Base-by-base conservation (phyloP, 139 green algal species). In the Coelastrella sp. region DNA sequence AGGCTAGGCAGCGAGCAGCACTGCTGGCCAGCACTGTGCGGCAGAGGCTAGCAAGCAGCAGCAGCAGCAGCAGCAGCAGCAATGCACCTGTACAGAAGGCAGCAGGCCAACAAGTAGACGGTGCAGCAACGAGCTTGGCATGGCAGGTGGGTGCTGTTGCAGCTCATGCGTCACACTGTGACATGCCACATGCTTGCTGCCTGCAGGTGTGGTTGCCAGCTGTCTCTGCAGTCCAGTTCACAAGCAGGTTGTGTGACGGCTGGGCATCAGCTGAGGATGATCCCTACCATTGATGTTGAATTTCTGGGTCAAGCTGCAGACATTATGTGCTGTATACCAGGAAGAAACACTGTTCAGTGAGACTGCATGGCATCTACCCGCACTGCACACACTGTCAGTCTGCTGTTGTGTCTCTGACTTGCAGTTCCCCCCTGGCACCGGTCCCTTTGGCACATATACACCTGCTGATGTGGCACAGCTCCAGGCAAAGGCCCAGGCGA, bases 371-470 rank as follows among this genome's bases (percentile, higher is more conserved):
- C 68, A 20, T 20, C 68, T 76, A 24, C 68, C 35, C 74, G n/a
- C 74, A 81, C n/a, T 81, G n/a, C 59, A 9, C 58, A 73, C 22
- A 49, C 59, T 72, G 19, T 87, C 35, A 49, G 35, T 35, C 14
- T 82, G 80, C 19, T 72, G 72, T 49, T 58, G 75, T 87, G 24
- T 58, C 35, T 90, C 65, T 81, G 10, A 27, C 35, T 49, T 27
- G 22, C 68, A 91, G 80, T 63, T 89, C 7, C 57, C 73, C 25
- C 84, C 93, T 83, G 94, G 92, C 58, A 91, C 75, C 25, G 91
- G 93, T 11, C 93, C 93, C 1, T 94, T 94, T 75, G 94, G 92
- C 35, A 58, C 92, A 35, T 66, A 87, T 74, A 94, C 90, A 56
- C 95, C 93, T 24, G 79, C 27, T 65, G 92, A 95, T 79, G 92